phyloP scores from a whole-genome alignment of 176 grass and related monocot genomes.

The Pontederia crassipes region DNA sequence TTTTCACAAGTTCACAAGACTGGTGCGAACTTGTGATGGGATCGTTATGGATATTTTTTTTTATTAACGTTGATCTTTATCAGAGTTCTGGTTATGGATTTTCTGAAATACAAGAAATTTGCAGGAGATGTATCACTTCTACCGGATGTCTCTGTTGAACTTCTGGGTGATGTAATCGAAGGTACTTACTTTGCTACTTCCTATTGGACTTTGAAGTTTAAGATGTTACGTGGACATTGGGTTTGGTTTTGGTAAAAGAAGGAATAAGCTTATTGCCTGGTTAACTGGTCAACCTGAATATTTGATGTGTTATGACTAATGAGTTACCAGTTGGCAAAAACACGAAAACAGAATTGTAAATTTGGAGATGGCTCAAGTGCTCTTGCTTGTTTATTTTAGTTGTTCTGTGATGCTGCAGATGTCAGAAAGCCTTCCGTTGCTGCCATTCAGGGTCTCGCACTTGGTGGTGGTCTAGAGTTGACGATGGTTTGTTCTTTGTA shows the following conservation, averaged over 20 bases:
- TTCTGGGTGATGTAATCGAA: slow-evolving; percentile 81
- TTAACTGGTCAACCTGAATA: too few relatives aligned
- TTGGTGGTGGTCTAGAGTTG: slow-evolving; percentile 90
- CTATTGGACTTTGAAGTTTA: too few relatives aligned
- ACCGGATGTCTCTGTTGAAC: slow-evolving; percentile 73
- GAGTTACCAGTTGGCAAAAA: too few relatives aligned
- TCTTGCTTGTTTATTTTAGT: too few relatives aligned
- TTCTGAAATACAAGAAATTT: slow-evolving; percentile 7
- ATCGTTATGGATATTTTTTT: neutral
- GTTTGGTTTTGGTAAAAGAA: too few relatives aligned
- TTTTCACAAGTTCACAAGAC: slow-evolving; percentile 67
- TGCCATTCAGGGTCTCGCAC: slow-evolving; percentile 88
- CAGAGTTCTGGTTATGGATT: neutral
- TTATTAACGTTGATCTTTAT: neutral
- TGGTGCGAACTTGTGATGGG: slow-evolving; percentile 25
- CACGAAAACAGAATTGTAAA: too few relatives aligned
- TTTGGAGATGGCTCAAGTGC: too few relatives aligned
- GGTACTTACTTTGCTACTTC: slow-evolving; percentile 12
- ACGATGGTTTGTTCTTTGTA: slow-evolving; percentile 47
- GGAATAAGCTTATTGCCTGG: too few relatives aligned
- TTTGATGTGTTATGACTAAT: too few relatives aligned
- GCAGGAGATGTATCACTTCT: slow-evolving; percentile 58
- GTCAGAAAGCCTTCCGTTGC: slow-evolving; percentile 90
- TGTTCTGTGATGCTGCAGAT: slow-evolving; percentile 24
- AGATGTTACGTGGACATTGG: too few relatives aligned